A percentile compares a stretch with the other conserved stretches of the same genome.
Evolutionary conservation across 2,329 filamentous ascomycete species (phyloP).

Genomic region (Talaromyces sp.): DNA sequence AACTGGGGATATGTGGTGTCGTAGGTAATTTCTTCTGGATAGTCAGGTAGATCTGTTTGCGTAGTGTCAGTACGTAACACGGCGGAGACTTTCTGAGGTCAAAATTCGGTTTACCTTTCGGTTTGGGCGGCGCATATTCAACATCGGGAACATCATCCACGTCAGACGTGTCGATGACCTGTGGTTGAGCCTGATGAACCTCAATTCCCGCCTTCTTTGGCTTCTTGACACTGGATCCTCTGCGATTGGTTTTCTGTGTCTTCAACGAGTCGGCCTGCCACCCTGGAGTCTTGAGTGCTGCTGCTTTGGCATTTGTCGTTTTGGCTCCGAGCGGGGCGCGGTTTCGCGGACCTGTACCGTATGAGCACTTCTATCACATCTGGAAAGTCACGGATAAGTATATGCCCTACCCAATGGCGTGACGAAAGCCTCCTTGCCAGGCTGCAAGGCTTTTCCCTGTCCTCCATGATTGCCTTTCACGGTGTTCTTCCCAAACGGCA

Average conservation of each 20-base stretch:
- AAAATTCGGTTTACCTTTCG: constrained; percentile 44
- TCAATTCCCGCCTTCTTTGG: constrained; percentile 53
- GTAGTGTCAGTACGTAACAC: constrained; percentile 43
- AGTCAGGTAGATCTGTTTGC: constrained; percentile 42
- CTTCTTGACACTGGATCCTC: constrained; percentile 56
- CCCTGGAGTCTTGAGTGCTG: constrained; percentile 60
- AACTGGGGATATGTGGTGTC: constrained; percentile 51
- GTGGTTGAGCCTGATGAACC: constrained; percentile 40
- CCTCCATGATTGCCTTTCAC: constrained; percentile 53
- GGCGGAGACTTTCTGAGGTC: neutral
- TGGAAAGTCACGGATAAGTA: neutral
- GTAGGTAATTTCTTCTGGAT: constrained; percentile 42
- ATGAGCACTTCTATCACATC: neutral
- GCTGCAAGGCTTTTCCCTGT: constrained; percentile 47
- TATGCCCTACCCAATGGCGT: constrained; percentile 69
- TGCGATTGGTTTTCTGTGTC: constrained; percentile 58
- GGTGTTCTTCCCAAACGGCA: constrained; percentile 55
- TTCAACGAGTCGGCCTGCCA: constrained; percentile 57
- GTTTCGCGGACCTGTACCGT: constrained; percentile 55
- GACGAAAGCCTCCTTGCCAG: constrained; percentile 61
- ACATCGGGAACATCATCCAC: constrained; percentile 64
- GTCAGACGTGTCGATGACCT: constrained; percentile 45
- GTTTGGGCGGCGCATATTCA: constrained; percentile 80
- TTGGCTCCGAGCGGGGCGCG: constrained; percentile 87
- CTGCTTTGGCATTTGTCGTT: constrained; percentile 88